phyloP scores from a whole-genome alignment of 148 eudicot species.

The Heliosperma pusillum region DNA sequence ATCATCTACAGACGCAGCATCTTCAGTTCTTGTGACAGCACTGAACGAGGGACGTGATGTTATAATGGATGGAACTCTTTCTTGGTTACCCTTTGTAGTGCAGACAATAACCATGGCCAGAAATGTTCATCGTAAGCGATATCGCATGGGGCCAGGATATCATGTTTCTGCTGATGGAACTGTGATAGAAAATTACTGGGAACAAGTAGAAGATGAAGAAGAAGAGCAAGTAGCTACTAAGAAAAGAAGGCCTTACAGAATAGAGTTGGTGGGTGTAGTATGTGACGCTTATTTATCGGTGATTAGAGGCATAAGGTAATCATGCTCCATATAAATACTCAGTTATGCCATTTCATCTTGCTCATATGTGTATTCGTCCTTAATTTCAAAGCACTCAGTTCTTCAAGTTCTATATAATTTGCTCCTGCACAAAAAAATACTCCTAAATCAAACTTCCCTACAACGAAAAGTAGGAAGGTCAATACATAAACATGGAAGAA shows the following conservation, averaged over 20 bases:
- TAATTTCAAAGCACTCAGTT: neutral
- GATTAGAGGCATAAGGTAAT: slow-evolving; percentile 87
- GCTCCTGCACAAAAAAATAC: neutral
- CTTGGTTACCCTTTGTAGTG: slow-evolving; percentile 96
- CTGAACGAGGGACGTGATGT: slow-evolving; percentile 97
- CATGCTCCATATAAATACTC: neutral
- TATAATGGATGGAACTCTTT: slow-evolving; percentile 97
- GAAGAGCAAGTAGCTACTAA: slow-evolving; percentile 43
- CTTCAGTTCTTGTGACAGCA: slow-evolving; percentile 95
- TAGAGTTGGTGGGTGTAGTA: slow-evolving; percentile 96
- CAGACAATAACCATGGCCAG: slow-evolving; percentile 99
- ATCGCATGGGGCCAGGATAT: slow-evolving; percentile 98
- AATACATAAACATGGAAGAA: neutral
- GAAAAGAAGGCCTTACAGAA: slow-evolving; percentile 89
- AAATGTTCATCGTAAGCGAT: slow-evolving; percentile 85
- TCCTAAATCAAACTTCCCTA: neutral
- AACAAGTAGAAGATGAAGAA: slow-evolving; percentile 73
- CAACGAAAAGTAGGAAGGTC: neutral
- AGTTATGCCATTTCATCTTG: slow-evolving; percentile 1
- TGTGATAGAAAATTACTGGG: slow-evolving; percentile 89
- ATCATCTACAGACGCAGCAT: slow-evolving; percentile 97
- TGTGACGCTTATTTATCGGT: slow-evolving; percentile 98
- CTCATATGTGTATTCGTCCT: neutral
- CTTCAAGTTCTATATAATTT: neutral
- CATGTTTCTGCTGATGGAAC: slow-evolving; percentile 59